Evolutionary conservation across 1,284 basidiomycete genomes (phyloP).

Genomic region (Grifola frondosa): DNA sequence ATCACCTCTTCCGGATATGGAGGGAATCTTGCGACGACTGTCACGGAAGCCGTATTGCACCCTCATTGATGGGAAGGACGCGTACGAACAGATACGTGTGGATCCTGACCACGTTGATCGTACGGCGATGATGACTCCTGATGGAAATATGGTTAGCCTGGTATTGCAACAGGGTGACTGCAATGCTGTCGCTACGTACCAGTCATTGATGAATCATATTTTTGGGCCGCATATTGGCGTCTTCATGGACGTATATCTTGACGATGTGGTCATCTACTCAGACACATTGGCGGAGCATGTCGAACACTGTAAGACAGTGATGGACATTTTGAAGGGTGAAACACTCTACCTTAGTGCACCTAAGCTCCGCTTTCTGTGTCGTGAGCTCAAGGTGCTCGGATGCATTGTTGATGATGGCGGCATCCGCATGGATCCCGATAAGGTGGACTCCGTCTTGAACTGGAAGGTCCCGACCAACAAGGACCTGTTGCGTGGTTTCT

Average conservation of each 20-base stretch:
- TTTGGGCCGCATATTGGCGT: constrained; percentile 2
- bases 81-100: not conserved
- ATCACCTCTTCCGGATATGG: constrained; percentile 1
- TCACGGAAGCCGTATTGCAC: not conserved
- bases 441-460: not conserved
- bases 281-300: constrained; percentile 27
- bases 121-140: constrained; percentile 1
- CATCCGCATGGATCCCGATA: constrained; percentile 5
- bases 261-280: constrained; percentile 29
- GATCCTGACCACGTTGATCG: not conserved
- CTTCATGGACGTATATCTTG: constrained; percentile 19
- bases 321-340: constrained; percentile 20
- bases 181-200: constrained; percentile 2
- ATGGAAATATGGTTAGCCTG: constrained; percentile 3
- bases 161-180: constrained; percentile 2
- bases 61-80: too few species aligned
- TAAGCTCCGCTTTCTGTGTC: constrained; percentile 29
- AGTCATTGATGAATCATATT: constrained; percentile 2
- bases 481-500: constrained; percentile 1
- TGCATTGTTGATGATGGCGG: constrained; percentile 25
- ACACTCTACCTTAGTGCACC: constrained; percentile 23
- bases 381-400: constrained; percentile 27
- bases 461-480: not conserved
- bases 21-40: not conserved
- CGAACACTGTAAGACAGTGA: constrained; percentile 19